Conservation (phyloP, 2,329 filamentous ascomycete species). For the Sclerotinia nivalis region DNA sequence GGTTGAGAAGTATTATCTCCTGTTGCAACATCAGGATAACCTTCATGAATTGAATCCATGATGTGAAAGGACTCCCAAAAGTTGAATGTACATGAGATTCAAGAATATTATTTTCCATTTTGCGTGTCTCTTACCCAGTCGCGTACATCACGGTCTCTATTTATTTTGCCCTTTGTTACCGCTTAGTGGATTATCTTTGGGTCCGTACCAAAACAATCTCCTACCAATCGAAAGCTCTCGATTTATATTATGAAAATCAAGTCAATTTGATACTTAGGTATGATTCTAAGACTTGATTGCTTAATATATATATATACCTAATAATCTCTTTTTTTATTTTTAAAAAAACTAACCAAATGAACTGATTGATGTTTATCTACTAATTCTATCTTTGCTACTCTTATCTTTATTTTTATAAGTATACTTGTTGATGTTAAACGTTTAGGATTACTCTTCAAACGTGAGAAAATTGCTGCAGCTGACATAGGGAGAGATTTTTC, state of each 20-base stretch:
- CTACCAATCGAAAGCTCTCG: neutral
- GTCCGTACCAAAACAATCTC: neutral
- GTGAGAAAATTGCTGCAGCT: neutral
- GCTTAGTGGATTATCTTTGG: neutral
- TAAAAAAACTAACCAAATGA: neutral
- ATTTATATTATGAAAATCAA: neutral
- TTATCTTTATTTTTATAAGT: neutral
- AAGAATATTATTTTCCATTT: constrained; percentile 16
- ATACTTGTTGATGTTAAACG: neutral
- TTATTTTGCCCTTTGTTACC: constrained; percentile 17
- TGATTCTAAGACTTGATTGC: neutral
- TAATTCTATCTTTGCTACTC: neutral
- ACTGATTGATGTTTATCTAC: neutral
- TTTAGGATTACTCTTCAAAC: neutral
- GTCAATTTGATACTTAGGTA: neutral
- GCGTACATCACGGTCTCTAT: neutral
- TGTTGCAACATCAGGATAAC: neutral
- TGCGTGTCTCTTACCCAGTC: constrained; percentile 12
- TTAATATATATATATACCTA: too few relatives aligned
- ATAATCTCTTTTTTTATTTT: too few relatives aligned
- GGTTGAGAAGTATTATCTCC: constrained; percentile 41
- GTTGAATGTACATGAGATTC: constrained; percentile 18
- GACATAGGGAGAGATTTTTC: neutral
- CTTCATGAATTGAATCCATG: constrained; percentile 9
- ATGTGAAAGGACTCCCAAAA: neutral